These are phyloP conservation scores for Paracorniculantispora psalliotae DNA, from an alignment of 2,329 filamentous ascomycete genomes.

Conservation along the genomic window DNA sequence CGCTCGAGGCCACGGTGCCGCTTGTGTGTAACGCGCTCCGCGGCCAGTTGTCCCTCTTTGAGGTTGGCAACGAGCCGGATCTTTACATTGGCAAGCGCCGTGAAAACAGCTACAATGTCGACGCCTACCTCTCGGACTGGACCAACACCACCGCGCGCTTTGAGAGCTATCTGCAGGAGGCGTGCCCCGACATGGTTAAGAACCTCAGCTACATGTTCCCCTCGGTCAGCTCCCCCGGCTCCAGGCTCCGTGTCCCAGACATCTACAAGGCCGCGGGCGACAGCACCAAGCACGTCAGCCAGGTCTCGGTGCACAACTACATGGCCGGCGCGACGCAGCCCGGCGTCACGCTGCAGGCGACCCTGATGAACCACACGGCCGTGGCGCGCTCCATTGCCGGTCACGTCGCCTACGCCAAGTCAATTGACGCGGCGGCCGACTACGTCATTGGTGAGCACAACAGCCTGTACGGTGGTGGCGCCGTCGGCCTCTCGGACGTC, in stretches of 20 bases:
- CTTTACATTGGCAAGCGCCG: slow-evolving; percentile 19
- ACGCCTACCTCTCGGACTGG: slow-evolving; percentile 19
- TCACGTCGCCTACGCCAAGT: slow-evolving; percentile 19
- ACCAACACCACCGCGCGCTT: slow-evolving; percentile 16
- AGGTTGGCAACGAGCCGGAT: slow-evolving; percentile 23
- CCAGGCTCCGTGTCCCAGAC: slow-evolving; percentile 17
- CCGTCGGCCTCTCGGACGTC: slow-evolving; percentile 38
- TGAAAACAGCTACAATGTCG: slow-evolving; percentile 14
- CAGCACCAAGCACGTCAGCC: slow-evolving; percentile 17
- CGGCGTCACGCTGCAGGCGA: slow-evolving; percentile 34
- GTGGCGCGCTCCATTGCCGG: slow-evolving; percentile 28
- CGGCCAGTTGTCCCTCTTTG: slow-evolving; percentile 20
- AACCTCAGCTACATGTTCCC: slow-evolving; percentile 18
- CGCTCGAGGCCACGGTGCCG: slow-evolving; percentile 20
- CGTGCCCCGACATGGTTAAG: slow-evolving; percentile 17
- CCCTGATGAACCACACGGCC: slow-evolving; percentile 31
- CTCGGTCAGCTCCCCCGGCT: slow-evolving; percentile 18
- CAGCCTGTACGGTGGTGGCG: slow-evolving; percentile 34
- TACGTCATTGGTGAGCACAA: slow-evolving; percentile 45
- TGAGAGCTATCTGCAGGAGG: slow-evolving; percentile 13
- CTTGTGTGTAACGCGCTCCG: slow-evolving; percentile 21
- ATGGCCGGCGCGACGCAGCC: slow-evolving; percentile 29
- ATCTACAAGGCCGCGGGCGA: slow-evolving; percentile 27
- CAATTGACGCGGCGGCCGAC: slow-evolving; percentile 23
- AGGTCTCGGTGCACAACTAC: slow-evolving; percentile 25